Percentiles rank a stretch among this genome's conserved stretches.
These are phyloP conservation scores for Penicillium sp. DNA, from an alignment of 2,329 filamentous ascomycete species.

Conservation along the genomic window DNA sequence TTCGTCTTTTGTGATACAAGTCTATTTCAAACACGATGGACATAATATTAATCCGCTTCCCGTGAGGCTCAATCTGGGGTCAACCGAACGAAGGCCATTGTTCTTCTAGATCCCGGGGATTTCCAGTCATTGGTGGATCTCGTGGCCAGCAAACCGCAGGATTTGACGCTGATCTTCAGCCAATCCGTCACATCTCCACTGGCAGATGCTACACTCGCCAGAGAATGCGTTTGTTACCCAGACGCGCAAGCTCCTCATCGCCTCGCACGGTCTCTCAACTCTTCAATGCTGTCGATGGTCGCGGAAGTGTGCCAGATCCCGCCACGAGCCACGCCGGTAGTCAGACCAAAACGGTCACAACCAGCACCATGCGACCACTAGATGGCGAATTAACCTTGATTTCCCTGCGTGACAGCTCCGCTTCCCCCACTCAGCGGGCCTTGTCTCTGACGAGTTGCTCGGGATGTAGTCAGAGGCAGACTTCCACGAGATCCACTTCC, in stretches of 20 bases:
- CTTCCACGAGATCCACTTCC: conserved; percentile 14
- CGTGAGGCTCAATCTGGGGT: background rate
- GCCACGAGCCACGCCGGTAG: background rate
- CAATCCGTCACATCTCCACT: conserved; percentile 15
- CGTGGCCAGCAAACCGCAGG: conserved; percentile 3
- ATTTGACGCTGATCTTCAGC: conserved; percentile 12
- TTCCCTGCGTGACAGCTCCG: background rate
- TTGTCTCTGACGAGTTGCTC: conserved; percentile 4
- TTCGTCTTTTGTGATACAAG: background rate
- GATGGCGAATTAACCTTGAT: background rate
- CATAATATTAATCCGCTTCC: background rate
- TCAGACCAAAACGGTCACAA: conserved; percentile 5
- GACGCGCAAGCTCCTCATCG: conserved; percentile 7
- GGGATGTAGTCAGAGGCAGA: background rate
- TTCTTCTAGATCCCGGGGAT: background rate
- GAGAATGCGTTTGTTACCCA: conserved; percentile 15
- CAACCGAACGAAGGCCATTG: background rate
- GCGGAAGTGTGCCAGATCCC: background rate
- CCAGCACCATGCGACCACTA: conserved; percentile 5
- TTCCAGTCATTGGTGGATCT: background rate
- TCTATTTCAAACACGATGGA: background rate
- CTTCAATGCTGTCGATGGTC: conserved; percentile 1
- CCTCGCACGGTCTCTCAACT: background rate
- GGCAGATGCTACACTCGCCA: conserved; percentile 12
- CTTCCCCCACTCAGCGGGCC: conserved; percentile 5